Conservation (phyloP, 1,284 basidiomycete species). For the Trichosporon sp. region DNA sequence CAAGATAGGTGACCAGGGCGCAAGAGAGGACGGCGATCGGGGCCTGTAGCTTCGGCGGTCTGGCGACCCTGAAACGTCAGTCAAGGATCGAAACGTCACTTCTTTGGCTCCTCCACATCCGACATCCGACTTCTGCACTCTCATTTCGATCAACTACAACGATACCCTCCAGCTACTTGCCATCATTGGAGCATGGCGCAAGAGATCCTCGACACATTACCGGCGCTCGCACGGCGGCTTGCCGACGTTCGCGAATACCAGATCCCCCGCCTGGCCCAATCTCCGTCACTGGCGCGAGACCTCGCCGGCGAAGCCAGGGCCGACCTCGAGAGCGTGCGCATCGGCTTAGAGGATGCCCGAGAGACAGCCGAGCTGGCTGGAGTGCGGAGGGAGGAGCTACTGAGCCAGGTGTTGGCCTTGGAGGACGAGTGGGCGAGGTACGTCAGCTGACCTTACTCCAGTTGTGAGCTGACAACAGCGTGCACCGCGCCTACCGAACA, state of each 20-base stretch:
- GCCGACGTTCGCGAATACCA: constrained; percentile 64
- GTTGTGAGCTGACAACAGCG: constrained; percentile 6
- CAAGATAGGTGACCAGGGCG: background rate
- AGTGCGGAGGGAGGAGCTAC: background rate
- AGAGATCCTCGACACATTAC: background rate
- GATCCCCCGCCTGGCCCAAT: constrained; percentile 64
- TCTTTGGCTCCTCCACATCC: constrained; percentile 3
- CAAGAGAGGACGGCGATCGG: background rate
- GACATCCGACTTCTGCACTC: background rate
- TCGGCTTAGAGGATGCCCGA: constrained; percentile 4
- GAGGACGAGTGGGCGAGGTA: background rate
- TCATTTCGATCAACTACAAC: background rate
- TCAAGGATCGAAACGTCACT: constrained; percentile 5
- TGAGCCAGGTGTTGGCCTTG: constrained; percentile 55
- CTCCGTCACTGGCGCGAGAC: constrained; percentile 60
- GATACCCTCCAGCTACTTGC: background rate
- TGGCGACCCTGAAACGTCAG: background rate
- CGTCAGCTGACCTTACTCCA: background rate
- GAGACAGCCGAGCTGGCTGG: constrained; percentile 13
- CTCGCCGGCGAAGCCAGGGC: constrained; percentile 67
- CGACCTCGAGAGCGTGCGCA: constrained; percentile 61
- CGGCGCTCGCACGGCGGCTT: constrained; percentile 54
- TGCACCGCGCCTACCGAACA: constrained; percentile 25
- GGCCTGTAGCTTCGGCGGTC: too few relatives aligned
- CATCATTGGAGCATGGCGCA: background rate